Evolutionary conservation across 1,284 basidiomycete species (phyloP), one percentile per base, ranked within the genome.

Genomic region (Moniliophthora roreri): DNA sequence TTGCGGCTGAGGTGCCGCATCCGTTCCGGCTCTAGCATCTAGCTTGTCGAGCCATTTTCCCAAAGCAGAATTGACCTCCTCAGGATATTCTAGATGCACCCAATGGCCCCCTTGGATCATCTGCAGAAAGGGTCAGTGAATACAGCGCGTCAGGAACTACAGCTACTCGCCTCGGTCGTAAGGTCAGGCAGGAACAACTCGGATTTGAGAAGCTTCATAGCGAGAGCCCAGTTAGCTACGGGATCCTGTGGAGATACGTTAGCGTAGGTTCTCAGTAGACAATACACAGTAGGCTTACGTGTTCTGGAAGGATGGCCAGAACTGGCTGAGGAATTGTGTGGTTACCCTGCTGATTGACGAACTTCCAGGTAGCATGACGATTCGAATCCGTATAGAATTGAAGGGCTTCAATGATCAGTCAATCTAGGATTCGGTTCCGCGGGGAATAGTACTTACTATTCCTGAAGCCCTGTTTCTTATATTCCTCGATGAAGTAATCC

Each of bases 401-500:
- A 13, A 86, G 60, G 20, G 80, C 82, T 84, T 23, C 15, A n/a
- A n/a, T 51, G 13, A 20, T 52, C 37, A 40, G 53, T 61, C 48
- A 61, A 55, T 10, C 50, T 28, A 3, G 60, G 48, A 41, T 9
- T 16, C 4, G 2, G 24, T 18, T 15, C 21, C 39, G 26, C 32
- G 36, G 20, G 49, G 28, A 35, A 37, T 39, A 32, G 9, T 15
- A 74, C 83, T 20, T 59, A 88, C 87, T 85, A 55, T 82, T 67
- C 49, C 73, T 69, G 61, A 88, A 88, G 0, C 80, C 78, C 58
- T 84, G 82, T 9, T 71, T 69, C 26, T 60, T 62, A 58, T 80
- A 88, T 57, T 84, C 78, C 46, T 83, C 73, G 0, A 87, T 76
- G 55, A 86, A 79, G 61, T 87, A 89, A 55, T 84, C 78, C 60